Base-by-base conservation (phyloP, 1,139 yeast genomes). In the Yamadazyma membranifaciens region DNA sequence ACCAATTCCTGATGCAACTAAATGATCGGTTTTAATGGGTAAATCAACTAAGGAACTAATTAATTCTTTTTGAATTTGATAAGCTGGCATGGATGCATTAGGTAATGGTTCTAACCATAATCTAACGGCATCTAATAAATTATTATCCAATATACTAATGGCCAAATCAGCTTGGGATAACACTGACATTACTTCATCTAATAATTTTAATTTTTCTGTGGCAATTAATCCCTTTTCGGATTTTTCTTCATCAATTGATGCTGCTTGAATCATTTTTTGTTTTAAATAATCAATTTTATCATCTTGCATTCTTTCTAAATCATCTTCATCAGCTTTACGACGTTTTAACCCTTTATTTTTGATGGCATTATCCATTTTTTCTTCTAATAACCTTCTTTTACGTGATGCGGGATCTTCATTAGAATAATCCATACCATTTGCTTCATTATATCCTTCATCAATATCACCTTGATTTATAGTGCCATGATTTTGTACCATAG, bases 21-120 rank as follows among this genome's bases (percentile, higher is more conserved):
- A 70, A 65, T 94, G 98, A 57, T 89, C 95, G 1, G 98, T 91
- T 64, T 91, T 91, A 57, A 92, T 89, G 11, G 98, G 98, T 45
- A 94, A 73, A 41, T 81, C 75, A 38, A 79, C 77, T 45, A 92
- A 70, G 28, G 95, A 84, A 16, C 71, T 69, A 51, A 94, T 86
- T 52, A 94, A 69, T 43, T 86, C 92, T 60, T 86, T 87, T 62
- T 94, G 98, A 50, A 94, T 91, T 62, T 91, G 96, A 64, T 87
- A 92, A 1, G 96, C 94, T 11, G 99, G 99, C 67, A 94, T 74
- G 6, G 97, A 88, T 34, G 95, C 96, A 69, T 94, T 98, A 1
- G 98, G 98, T 52, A 94, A 74, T 33, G 99, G 99, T 62, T 94
- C 99, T 45, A 94, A 74, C 99, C 99, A 94, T 60, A 88, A 83